Percentiles rank a stretch among this genome's conserved stretches.
Evolutionary conservation across 169 alveolate genomes (phyloP).

Genomic region (Plasmodium gallinaceum): DNA sequence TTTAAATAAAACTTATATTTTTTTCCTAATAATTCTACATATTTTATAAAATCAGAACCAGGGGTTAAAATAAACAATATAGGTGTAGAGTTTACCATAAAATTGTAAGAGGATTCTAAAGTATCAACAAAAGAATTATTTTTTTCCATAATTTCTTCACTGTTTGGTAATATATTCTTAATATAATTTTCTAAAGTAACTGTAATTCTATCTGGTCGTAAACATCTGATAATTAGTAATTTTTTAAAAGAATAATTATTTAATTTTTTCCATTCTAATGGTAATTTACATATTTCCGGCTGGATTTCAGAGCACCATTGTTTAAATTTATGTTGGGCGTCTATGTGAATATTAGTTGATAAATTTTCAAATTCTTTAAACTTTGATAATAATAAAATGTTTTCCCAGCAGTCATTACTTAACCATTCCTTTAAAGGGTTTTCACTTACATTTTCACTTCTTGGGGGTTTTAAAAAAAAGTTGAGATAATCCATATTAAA

Average conservation of each 20-base stretch:
- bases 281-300: constrained; percentile 96
- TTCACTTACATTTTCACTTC: constrained; percentile 90
- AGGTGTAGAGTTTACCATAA: constrained; percentile 94
- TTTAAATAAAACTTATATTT: constrained; percentile 88
- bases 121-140: constrained; percentile 92
- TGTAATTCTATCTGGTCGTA: constrained; percentile 96
- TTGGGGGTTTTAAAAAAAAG: constrained; percentile 91
- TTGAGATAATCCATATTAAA: constrained; percentile 90
- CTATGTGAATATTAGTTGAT: constrained; percentile 94
- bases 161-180: constrained; percentile 93
- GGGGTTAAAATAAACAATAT: constrained; percentile 95
- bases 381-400: constrained; percentile 87
- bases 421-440: constrained; percentile 95
- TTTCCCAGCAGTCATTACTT: constrained; percentile 93
- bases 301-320: constrained; percentile 96
- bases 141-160: constrained; percentile 93
- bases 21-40: constrained; percentile 92
- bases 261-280: constrained; percentile 96
- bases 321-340: constrained; percentile 95
- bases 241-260: constrained; percentile 95
- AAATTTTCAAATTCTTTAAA: constrained; percentile 94
- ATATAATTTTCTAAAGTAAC: constrained; percentile 93
- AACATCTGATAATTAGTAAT: constrained; percentile 93
- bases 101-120: constrained; percentile 90
- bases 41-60: constrained; percentile 96